These are phyloP conservation scores for Diaporthe sp. DNA, from an alignment of 2,329 filamentous ascomycete species.

Conservation along the genomic window DNA sequence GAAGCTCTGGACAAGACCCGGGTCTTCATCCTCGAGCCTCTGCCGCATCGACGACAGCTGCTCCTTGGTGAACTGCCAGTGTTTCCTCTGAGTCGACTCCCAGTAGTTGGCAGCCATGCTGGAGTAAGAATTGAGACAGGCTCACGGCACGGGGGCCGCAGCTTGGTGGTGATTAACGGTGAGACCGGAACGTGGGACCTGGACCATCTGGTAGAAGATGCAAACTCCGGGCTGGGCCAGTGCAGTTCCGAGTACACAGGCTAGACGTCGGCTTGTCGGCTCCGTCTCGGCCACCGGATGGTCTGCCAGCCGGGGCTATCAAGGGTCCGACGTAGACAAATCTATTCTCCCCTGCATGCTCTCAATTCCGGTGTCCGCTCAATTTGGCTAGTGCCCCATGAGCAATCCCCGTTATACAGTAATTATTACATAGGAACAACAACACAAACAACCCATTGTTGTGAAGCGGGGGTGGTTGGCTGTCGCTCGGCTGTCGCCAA, in stretches of 20 bases:
- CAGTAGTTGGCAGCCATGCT: constrained; percentile 95
- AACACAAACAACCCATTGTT: neutral
- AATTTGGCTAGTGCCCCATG: neutral
- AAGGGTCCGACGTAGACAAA: neutral
- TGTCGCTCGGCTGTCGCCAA: neutral
- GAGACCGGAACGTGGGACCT: neutral
- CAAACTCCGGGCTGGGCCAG: neutral
- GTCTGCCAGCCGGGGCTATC: neutral
- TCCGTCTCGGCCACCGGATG: constrained; percentile 46
- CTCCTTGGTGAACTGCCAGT: constrained; percentile 92
- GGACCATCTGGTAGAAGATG: neutral
- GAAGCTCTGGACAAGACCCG: constrained; percentile 81
- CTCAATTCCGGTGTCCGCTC: neutral
- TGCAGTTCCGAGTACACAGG: neutral
- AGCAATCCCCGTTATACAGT: neutral
- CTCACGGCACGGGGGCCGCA: constrained; percentile 34
- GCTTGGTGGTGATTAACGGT: constrained; percentile 10
- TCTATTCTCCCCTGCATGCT: neutral
- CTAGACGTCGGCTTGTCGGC: constrained; percentile 21
- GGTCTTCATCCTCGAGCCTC: constrained; percentile 83
- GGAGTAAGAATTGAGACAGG: constrained; percentile 42
- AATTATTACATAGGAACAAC: neutral
- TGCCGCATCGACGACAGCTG: constrained; percentile 82
- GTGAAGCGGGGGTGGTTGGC: neutral
- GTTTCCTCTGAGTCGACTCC: constrained; percentile 90